Evolutionary conservation across 306 rosid species (phyloP).

Genomic region (Herpetospermum pedunculosum): DNA sequence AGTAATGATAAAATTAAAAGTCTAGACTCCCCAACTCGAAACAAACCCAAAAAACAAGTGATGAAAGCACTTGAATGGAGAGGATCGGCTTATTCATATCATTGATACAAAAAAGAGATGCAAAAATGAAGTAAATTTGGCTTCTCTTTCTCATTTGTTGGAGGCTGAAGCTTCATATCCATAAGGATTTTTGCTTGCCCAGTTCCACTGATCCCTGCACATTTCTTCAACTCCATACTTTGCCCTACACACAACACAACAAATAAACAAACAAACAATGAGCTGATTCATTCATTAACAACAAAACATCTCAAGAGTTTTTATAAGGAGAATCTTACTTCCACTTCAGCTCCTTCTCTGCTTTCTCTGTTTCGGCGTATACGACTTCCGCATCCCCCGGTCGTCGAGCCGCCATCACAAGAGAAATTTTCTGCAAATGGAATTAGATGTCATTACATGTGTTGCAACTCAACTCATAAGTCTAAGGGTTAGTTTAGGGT

Average conservation of each 20-base stretch:
- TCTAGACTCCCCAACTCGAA: neutral
- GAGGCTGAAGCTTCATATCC: constrained; percentile 59
- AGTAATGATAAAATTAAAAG: neutral
- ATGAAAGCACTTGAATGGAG: neutral
- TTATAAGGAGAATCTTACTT: constrained; percentile 38
- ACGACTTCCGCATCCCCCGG: constrained; percentile 91
- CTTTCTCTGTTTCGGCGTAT: constrained; percentile 86
- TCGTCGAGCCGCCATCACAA: constrained; percentile 68
- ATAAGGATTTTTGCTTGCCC: constrained; percentile 95
- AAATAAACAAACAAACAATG: neutral
- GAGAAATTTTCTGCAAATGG: constrained; percentile 61
- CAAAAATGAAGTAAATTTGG: neutral
- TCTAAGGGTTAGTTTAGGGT: neutral
- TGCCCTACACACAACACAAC: constrained; percentile 50
- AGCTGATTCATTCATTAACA: neutral
- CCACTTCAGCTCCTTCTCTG: constrained; percentile 80
- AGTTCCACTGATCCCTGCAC: constrained; percentile 99
- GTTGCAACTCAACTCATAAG: neutral
- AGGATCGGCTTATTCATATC: neutral
- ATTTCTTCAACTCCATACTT: constrained; percentile 77
- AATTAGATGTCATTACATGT: neutral
- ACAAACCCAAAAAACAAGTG: neutral
- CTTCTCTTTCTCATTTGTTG: constrained; percentile 14
- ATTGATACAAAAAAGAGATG: neutral
- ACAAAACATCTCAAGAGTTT: neutral